Evolutionary conservation across 225 moss, liverwort and hornwort species (phyloP), one percentile per base, ranked within the genome.

Genomic region (Thuidium tamariscinum): DNA sequence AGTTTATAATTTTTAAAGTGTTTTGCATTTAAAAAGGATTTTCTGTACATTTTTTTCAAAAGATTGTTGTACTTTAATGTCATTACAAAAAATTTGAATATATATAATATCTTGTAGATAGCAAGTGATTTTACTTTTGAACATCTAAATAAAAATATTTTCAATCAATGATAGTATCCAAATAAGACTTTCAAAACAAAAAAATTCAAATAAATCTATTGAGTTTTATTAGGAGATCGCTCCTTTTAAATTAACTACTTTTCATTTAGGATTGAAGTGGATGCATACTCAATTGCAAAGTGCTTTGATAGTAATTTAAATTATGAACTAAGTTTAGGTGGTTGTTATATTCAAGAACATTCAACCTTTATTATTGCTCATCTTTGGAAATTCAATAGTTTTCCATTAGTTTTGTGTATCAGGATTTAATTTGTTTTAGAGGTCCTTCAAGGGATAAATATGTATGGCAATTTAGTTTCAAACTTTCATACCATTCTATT

Each of bases 311-410:
- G 30, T 23, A 46, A 30, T 44, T 46, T 46, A 18, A 30, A 72
- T 30, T 73, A 9, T 11, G 0, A 46, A 46, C 10, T 11, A 72
- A 48, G 3, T 16, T 73, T 11, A 27, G 4, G 30, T 48, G 3
- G 17, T 73, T 73, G 46, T 30, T 29, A 10, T 7, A 39, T 68
- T 68, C 4, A 39, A 37, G 6, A 67, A 39, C 39, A 23, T 39
- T 21, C 1, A 1, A 37, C 12, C 21, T 37, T 39, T 68, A 13
- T 4, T 23, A 23, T 23, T 41, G 21, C 5, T 69, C 4, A 39
- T 4, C 14, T 0, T 0, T 68, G 0, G 7, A 41, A 25, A 13
- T 14, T 37, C 25, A 7, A 39, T 69, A 29, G 29, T 72, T 27
- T 17, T 30, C 9, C 7, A 46, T 29, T 30, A 5, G 30, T 46